phyloP scores from a whole-genome alignment of 225 moss, liverwort and hornwort species.

The Polytrichum commune region DNA sequence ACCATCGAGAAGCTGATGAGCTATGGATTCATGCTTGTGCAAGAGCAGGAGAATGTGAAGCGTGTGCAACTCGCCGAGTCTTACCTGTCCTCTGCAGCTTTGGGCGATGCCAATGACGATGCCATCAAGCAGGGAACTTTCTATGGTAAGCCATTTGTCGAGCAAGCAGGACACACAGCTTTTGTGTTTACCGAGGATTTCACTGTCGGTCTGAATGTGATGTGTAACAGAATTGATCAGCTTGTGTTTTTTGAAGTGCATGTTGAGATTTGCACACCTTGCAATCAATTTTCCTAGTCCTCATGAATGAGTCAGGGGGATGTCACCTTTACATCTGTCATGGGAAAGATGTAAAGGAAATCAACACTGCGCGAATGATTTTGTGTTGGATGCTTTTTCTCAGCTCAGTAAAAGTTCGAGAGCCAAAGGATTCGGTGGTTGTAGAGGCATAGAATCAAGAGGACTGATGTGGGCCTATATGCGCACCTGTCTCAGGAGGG shows the following conservation, averaged over 20 bases:
- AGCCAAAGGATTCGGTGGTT: slow-evolving; percentile 19
- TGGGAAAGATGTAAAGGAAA: not conserved
- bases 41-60: slow-evolving; percentile 95
- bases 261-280: not conserved
- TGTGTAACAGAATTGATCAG: not conserved
- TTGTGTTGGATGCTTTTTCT: slow-evolving; percentile 10
- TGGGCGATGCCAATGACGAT: slow-evolving; percentile 81
- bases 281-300: not conserved
- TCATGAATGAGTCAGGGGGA: not conserved
- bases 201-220: no score
- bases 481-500: slow-evolving; percentile 43
- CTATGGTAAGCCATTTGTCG: slow-evolving; percentile 34
- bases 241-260: not conserved
- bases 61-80: slow-evolving; percentile 86
- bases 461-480: slow-evolving; percentile 42
- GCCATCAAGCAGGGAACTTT: slow-evolving; percentile 52
- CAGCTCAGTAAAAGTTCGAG: slow-evolving; percentile 10
- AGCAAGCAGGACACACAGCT: no score
- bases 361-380: not conserved
- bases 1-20: slow-evolving; percentile 45
- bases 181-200: no score
- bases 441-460: not conserved
- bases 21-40: slow-evolving; percentile 74
- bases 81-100: slow-evolving; percentile 41
- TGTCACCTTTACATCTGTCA: no score